A percentile compares a stretch with the other conserved stretches of the same genome.
Conservation (phyloP, 352 stramenopile species). For the Elongisporangium undulatum region DNA sequence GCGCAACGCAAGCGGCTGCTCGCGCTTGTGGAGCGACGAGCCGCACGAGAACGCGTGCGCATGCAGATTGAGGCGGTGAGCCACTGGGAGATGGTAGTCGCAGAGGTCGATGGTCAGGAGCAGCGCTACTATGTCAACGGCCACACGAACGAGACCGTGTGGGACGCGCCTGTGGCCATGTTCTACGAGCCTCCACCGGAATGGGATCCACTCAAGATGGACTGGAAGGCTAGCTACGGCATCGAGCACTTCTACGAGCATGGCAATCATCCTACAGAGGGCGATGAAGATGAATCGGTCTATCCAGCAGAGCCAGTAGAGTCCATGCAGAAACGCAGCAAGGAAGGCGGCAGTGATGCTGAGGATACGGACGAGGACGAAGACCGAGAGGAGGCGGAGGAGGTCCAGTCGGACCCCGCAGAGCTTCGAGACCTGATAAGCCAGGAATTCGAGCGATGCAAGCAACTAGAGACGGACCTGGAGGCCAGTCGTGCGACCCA, state of each 20-base stretch:
- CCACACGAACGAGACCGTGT: conserved; percentile 47
- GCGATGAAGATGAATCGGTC: conserved; percentile 4
- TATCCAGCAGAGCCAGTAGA: not conserved
- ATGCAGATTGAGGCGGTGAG: conserved; percentile 32
- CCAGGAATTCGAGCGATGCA: conserved; percentile 20
- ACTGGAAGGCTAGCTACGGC: conserved; percentile 47
- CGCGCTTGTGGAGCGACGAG: conserved; percentile 30
- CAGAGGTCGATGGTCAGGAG: conserved; percentile 6
- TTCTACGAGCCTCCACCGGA: conserved; percentile 46
- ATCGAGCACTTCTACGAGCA: conserved; percentile 45
- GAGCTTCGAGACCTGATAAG: conserved; percentile 38
- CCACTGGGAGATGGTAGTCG: conserved; percentile 51
- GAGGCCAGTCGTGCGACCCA: conserved; percentile 27
- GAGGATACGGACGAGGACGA: conserved; percentile 1
- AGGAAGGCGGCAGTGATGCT: conserved; percentile 5
- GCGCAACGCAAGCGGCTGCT: conserved; percentile 25
- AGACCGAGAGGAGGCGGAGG: conserved; percentile 10
- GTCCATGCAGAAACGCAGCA: not conserved
- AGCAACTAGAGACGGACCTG: conserved; percentile 28
- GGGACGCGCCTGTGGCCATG: conserved; percentile 52
- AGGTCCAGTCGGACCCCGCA: conserved; percentile 39
- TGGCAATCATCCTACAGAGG: not conserved
- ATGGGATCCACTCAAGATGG: conserved; percentile 50
- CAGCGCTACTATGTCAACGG: conserved; percentile 55
- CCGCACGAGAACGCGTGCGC: conserved; percentile 30